These are phyloP conservation scores for Scedosporium dehoogii DNA, from an alignment of 2,329 filamentous ascomycete species.

Conservation along the genomic window DNA sequence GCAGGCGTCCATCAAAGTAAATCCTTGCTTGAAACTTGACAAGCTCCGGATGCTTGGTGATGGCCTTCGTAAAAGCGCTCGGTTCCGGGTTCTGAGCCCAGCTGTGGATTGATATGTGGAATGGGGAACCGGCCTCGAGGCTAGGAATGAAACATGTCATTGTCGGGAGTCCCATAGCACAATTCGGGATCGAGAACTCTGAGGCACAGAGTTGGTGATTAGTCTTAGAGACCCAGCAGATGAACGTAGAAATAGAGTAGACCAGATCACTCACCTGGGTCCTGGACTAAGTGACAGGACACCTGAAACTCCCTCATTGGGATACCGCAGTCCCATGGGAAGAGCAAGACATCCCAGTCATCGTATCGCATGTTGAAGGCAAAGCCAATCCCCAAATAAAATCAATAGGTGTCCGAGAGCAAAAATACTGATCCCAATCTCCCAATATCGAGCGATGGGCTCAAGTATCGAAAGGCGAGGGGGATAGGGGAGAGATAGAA, in stretches of 20 bases:
- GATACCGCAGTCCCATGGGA: slow-evolving; percentile 54
- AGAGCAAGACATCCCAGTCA: slow-evolving; percentile 78
- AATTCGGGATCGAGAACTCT: slow-evolving; percentile 44
- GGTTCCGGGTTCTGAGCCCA: slow-evolving; percentile 52
- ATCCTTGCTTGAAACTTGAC: slow-evolving; percentile 57
- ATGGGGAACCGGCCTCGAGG: slow-evolving; percentile 44
- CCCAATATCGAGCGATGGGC: too few species aligned
- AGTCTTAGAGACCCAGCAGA: background rate
- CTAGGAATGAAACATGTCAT: slow-evolving; percentile 65
- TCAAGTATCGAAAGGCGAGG: too few species aligned
- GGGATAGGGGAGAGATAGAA: too few species aligned
- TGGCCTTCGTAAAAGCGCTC: slow-evolving; percentile 45
- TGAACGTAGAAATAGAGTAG: background rate
- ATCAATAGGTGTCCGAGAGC: background rate
- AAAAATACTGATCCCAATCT: background rate
- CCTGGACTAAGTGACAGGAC: slow-evolving; percentile 58
- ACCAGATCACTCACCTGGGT: slow-evolving; percentile 25
- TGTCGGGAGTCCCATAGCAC: slow-evolving; percentile 45
- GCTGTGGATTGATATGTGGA: slow-evolving; percentile 65
- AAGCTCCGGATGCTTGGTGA: slow-evolving; percentile 45
- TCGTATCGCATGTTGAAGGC: slow-evolving; percentile 63
- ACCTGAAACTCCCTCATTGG: slow-evolving; percentile 79
- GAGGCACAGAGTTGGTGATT: background rate
- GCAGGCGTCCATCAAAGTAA: slow-evolving; percentile 55
- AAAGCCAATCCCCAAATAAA: background rate